Evolutionary conservation across 2,329 filamentous ascomycete genomes (phyloP).

Genomic region (Purpureocillium takamizusanense): DNA sequence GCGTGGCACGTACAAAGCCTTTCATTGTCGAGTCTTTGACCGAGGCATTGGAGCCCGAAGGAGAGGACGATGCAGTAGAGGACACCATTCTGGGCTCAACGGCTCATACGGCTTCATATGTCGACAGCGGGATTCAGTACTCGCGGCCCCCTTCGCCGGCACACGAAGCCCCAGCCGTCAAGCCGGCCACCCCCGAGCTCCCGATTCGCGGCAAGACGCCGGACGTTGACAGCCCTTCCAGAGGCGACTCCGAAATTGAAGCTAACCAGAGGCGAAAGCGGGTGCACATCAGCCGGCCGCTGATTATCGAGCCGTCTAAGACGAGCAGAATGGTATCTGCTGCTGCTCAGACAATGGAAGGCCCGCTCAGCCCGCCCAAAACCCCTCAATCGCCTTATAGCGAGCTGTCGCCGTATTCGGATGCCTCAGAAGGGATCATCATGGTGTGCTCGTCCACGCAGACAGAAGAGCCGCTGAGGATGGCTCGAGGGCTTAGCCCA

Average conservation of each 20-base stretch:
- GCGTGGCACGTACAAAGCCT: slow-evolving; percentile 42
- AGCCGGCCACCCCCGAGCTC: slow-evolving; percentile 32
- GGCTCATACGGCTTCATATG: slow-evolving; percentile 45
- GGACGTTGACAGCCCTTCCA: slow-evolving; percentile 32
- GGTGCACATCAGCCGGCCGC: slow-evolving; percentile 43
- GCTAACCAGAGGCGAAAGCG: slow-evolving; percentile 68
- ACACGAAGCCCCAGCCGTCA: slow-evolving; percentile 39
- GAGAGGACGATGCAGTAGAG: slow-evolving; percentile 24
- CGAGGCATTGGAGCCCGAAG: slow-evolving; percentile 47
- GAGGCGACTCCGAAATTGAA: slow-evolving; percentile 52
- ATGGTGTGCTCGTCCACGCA: slow-evolving; percentile 54
- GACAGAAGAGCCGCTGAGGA: slow-evolving; percentile 31
- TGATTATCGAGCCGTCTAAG: slow-evolving; percentile 36
- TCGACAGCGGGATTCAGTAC: slow-evolving; percentile 71
- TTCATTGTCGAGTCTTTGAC: slow-evolving; percentile 45
- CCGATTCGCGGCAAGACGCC: slow-evolving; percentile 25
- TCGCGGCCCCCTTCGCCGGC: slow-evolving; percentile 63
- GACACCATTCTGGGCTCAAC: slow-evolving; percentile 15
- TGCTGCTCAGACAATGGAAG: slow-evolving; percentile 12
- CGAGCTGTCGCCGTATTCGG: slow-evolving; percentile 29
- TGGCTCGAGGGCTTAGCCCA: slow-evolving; percentile 9
- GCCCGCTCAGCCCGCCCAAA: slow-evolving; percentile 51
- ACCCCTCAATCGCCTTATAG: slow-evolving; percentile 47
- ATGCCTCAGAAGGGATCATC: slow-evolving; percentile 13
- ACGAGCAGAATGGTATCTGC: slow-evolving; percentile 50